phyloP scores from a whole-genome alignment of 2,329 filamentous ascomycete genomes.

The Alternaria dauci region DNA sequence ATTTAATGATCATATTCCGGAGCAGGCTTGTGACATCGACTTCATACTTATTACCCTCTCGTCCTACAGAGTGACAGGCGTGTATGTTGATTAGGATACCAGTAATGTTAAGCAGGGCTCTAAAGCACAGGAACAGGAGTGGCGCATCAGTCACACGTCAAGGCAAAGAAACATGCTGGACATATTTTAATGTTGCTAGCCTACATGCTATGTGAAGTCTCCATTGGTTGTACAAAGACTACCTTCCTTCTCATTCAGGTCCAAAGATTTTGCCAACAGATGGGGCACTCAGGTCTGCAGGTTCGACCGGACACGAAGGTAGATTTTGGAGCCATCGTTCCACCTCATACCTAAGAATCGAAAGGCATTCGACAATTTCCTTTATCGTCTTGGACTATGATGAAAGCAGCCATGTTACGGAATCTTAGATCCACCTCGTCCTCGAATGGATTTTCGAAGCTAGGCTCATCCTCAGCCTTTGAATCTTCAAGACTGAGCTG shows the following conservation, averaged over 20 bases:
- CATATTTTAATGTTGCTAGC: not conserved
- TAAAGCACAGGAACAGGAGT: not conserved
- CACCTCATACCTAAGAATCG: not conserved
- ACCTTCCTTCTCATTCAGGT: accelerated
- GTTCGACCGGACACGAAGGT: not conserved
- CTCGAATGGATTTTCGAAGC: not conserved
- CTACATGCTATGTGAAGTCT: not conserved
- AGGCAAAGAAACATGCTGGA: not conserved
- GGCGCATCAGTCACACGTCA: not conserved
- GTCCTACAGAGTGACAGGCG: not conserved
- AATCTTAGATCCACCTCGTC: too few relatives aligned
- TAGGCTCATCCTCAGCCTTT: not conserved
- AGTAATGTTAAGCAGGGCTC: too few relatives aligned
- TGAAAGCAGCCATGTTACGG: too few relatives aligned
- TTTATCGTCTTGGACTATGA: too few relatives aligned
- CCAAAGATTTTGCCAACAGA: not conserved
- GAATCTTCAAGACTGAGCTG: not conserved
- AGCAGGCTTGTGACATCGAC: too few relatives aligned
- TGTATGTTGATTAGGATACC: not conserved
- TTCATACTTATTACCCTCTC: not conserved
- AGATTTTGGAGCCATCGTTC: not conserved
- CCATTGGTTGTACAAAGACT: not conserved
- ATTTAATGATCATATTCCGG: not conserved
- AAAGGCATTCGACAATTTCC: not conserved
- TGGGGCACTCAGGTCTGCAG: not conserved